phyloP scores from a whole-genome alignment of 1,284 basidiomycete species.

The Rhodotorula glutinis region DNA sequence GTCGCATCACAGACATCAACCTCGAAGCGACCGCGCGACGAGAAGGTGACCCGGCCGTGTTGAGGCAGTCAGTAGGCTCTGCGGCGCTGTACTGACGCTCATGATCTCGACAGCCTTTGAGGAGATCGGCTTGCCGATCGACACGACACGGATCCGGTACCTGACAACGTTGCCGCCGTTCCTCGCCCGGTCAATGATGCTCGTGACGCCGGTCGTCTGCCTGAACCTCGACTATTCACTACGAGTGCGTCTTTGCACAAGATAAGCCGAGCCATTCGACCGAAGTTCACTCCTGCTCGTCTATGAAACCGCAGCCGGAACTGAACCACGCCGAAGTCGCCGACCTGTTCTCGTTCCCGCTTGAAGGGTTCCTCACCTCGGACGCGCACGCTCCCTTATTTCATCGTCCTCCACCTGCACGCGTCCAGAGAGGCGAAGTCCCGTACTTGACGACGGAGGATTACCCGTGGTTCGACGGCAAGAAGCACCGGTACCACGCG shows the following conservation, averaged over 20 bases:
- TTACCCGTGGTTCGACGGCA: slow-evolving; percentile 35
- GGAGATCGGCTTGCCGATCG: slow-evolving; percentile 42
- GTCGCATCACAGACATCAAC: slow-evolving; percentile 36
- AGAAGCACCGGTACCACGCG: slow-evolving; percentile 37
- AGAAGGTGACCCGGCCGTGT: slow-evolving; percentile 29
- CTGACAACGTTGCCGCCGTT: slow-evolving; percentile 40
- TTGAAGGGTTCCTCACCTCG: slow-evolving; percentile 37
- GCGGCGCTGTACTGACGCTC: background rate
- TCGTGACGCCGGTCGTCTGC: slow-evolving; percentile 41
- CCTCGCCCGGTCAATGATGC: slow-evolving; percentile 37
- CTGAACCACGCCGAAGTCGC: slow-evolving; percentile 39
- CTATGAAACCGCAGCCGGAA: slow-evolving; percentile 30
- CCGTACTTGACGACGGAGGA: slow-evolving; percentile 40
- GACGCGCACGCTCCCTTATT: slow-evolving; percentile 6
- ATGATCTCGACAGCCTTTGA: slow-evolving; percentile 35
- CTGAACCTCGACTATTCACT: slow-evolving; percentile 36
- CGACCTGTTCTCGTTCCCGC: slow-evolving; percentile 41
- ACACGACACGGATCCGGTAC: slow-evolving; percentile 35
- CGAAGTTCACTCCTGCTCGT: too few relatives aligned
- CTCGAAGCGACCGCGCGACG: slow-evolving; percentile 42
- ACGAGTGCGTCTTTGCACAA: background rate
- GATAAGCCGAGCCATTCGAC: too few relatives aligned
- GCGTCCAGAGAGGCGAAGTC: slow-evolving; percentile 10
- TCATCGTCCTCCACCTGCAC: slow-evolving; percentile 7
- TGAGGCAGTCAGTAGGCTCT: too few relatives aligned